phyloP scores from a whole-genome alignment of 345 rosid species.

The Brassica cretica region DNA sequence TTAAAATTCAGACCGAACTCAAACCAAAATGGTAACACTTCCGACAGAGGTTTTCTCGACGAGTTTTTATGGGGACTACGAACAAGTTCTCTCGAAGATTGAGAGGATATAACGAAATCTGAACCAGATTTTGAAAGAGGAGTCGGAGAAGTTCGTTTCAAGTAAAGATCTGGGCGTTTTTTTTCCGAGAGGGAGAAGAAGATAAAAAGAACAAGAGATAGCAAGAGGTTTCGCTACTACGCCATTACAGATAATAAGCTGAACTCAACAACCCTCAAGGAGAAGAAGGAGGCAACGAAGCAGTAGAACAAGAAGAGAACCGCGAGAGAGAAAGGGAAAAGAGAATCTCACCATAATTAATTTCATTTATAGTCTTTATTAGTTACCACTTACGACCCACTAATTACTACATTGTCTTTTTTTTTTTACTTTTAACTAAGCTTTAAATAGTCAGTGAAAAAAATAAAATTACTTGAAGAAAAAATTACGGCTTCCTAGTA shows the following conservation, averaged over 20 bases:
- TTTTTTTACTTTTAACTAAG: neutral
- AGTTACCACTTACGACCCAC: no score
- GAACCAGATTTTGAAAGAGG: neutral
- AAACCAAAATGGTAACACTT: constrained; percentile 22
- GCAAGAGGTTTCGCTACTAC: constrained; percentile 1
- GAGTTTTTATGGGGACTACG: neutral
- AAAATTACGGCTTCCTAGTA: neutral
- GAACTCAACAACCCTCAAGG: neutral
- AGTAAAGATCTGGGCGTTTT: neutral
- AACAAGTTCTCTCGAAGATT: neutral
- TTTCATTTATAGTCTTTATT: neutral
- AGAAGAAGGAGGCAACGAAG: neutral
- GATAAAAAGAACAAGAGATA: neutral
- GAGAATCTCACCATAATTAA: neutral
- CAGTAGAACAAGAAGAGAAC: neutral
- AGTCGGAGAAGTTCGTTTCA: neutral
- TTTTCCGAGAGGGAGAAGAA: neutral
- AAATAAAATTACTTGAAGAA: no score
- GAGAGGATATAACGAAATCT: neutral
- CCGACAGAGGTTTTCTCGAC: constrained; percentile 17
- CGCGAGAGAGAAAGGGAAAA: neutral
- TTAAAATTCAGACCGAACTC: constrained; percentile 1
- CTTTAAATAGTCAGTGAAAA: neutral
- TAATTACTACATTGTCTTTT: neutral
- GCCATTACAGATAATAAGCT: constrained; percentile 6